Evolutionary conservation across 495 filamentous ascomycete genomes (phyloP), one percentile per base, ranked within the genome.

Genomic region (Aspergillus heteromorphus): DNA sequence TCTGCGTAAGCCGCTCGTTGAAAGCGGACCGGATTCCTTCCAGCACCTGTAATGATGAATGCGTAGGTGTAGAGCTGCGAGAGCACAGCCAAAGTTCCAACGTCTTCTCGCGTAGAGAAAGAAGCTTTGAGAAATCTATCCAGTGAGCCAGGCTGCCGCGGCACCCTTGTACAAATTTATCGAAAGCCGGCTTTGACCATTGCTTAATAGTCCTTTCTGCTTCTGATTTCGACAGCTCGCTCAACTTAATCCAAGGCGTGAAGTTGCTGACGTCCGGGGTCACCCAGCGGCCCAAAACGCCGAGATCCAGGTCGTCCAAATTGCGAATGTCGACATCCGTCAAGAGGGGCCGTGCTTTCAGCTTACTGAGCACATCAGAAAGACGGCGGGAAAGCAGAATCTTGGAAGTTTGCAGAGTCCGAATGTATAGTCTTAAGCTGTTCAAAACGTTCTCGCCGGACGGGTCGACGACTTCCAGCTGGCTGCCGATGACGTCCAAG

Each of bases 181-280:
- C 73, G 30, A 90, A 82, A 6, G 91, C 88, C 45, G 81, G 74
- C 42, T 75, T 79, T 0, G 89, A 87, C 95, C 93, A 98, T 38
- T 73, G 69, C 34, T 79, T 80, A 18, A 93, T 79, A 48, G 82
- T 79, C 45, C 84, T 79, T 23, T 80, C 76, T 0, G 85, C 85
- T 53, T 90, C 81, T 16, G 72, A 57, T 20, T 79, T 79, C 20
- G 83, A 80, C 23, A 95, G 66, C 57, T 95, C 89, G 52, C 92
- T 91, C 57, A 95, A 81, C 27, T 90, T 84, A 45, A 96, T 87
- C 74, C 90, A 96, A 0, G 93, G 95, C 0, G 85, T 95, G 68
- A 95, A 97, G 48, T 86, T 88, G 27, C 79, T 80, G 27, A 97
- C 87, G 48, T 95, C 90, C 11, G 90, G 83, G 6, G 88, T 80